A percentile compares a stretch with the other conserved stretches of the same genome.
Evolutionary conservation across 176 grass and related monocot species (phyloP).

Genomic region (Miscanthus lutarioriparius): DNA sequence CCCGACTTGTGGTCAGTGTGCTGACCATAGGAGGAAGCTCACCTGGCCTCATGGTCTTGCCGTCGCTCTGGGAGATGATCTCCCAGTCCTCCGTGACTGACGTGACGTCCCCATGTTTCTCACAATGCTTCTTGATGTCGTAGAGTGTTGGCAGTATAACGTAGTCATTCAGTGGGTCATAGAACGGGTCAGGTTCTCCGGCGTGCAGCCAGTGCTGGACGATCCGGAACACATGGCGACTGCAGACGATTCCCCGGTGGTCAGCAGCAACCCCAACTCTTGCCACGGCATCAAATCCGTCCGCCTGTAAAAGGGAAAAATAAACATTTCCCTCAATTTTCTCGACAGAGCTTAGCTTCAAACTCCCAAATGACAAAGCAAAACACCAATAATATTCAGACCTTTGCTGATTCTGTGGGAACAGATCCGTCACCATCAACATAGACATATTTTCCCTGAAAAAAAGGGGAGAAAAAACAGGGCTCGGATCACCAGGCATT

Average conservation of each 20-base stretch:
- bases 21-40: constrained; percentile 61
- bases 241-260: constrained; percentile 80
- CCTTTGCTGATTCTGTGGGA: constrained; percentile 91
- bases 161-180: constrained; percentile 79
- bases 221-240: constrained; percentile 64
- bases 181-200: constrained; percentile 77
- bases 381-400: background rate
- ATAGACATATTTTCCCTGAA: constrained; percentile 70
- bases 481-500: background rate
- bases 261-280: constrained; percentile 80
- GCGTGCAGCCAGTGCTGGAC: constrained; percentile 78
- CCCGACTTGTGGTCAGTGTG: constrained; percentile 34
- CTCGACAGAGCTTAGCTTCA: background rate
- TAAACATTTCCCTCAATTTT: background rate
- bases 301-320: constrained; percentile 45
- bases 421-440: constrained; percentile 96
- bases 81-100: constrained; percentile 79
- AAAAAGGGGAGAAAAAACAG: background rate
- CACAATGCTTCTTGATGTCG: constrained; percentile 46
- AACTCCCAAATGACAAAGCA: background rate
- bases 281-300: constrained; percentile 66
- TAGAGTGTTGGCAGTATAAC: constrained; percentile 76
- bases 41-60: constrained; percentile 18
- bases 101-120: constrained; percentile 44
- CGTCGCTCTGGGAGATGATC: constrained; percentile 50